A percentile compares a stretch with the other conserved stretches of the same genome.
Evolutionary conservation across 345 rosid genomes (phyloP).

Genomic region (Psidium guajava): DNA sequence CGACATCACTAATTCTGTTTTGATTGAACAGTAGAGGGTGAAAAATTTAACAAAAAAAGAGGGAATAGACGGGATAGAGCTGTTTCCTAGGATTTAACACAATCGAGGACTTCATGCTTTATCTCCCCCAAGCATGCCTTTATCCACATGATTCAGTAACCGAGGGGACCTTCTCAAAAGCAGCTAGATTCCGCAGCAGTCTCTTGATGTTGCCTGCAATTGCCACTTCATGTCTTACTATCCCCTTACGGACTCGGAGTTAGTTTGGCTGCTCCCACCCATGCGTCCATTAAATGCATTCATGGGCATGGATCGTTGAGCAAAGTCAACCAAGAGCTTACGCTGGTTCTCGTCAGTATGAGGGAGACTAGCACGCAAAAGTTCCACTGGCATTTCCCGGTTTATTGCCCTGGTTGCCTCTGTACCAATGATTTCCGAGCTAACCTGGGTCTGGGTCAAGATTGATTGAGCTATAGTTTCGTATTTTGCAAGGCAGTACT

Average conservation of each 20-base stretch:
- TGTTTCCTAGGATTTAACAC: not conserved
- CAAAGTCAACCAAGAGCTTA: conserved; percentile 59
- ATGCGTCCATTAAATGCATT: conserved; percentile 21
- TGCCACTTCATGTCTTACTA: not conserved
- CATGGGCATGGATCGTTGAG: conserved; percentile 40
- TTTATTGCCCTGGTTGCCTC: conserved; percentile 46
- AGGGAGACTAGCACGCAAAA: conserved; percentile 83
- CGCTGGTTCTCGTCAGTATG: conserved; percentile 78
- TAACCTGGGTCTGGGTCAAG: conserved; percentile 28
- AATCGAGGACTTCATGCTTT: not conserved
- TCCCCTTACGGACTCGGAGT: conserved; percentile 61
- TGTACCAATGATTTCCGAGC: conserved; percentile 38
- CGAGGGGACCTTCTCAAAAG: not conserved
- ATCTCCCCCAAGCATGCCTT: not conserved
- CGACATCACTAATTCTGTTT: conserved; percentile 4
- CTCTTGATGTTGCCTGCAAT: not conserved
- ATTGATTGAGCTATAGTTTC: conserved; percentile 64
- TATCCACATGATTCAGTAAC: not conserved
- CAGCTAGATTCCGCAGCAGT: not conserved
- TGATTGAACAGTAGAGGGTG: not conserved
- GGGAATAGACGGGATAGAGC: conserved; percentile 6
- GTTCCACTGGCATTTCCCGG: conserved; percentile 95
- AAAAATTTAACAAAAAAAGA: not conserved
- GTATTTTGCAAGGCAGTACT: conserved; percentile 83
- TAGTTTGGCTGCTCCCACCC: conserved; percentile 33